A percentile compares a stretch with the other conserved stretches of the same genome.
Evolutionary conservation across 768 basidiomycete genomes (phyloP).

Genomic region (Naganishia friedmannii): DNA sequence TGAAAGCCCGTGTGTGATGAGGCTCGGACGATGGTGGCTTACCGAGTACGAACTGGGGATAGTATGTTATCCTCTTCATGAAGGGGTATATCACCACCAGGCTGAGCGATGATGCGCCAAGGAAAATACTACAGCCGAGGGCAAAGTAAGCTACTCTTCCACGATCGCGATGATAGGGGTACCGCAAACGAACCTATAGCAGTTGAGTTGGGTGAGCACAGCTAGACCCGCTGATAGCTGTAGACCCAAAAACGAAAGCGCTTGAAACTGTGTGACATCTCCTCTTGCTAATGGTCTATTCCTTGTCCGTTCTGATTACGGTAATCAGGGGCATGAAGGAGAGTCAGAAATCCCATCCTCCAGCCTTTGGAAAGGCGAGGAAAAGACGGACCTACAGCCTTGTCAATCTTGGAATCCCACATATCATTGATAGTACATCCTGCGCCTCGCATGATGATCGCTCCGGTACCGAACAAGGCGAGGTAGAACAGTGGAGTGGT

Average conservation of each 20-base stretch:
- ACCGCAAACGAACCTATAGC: constrained; percentile 72
- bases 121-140: constrained; percentile 64
- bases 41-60: constrained; percentile 96
- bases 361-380: background rate
- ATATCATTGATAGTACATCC: constrained; percentile 99
- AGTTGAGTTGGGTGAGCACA: constrained; percentile 84
- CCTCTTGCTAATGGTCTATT: constrained; percentile 82
- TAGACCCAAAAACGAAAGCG: constrained; percentile 72
- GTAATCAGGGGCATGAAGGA: constrained; percentile 45
- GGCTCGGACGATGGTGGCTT: constrained; percentile 40
- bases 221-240: constrained; percentile 80
- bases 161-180: background rate
- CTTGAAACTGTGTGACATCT: constrained; percentile 71
- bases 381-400: constrained; percentile 71
- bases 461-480: constrained; percentile 80
- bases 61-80: constrained; percentile 95
- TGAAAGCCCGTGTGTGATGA: too few species aligned
- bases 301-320: constrained; percentile 67
- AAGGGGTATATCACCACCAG: constrained; percentile 86
- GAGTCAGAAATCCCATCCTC: background rate
- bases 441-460: constrained; percentile 92
- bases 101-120: constrained; percentile 86
- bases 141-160: background rate
- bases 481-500: constrained; percentile 71
- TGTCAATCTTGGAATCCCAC: constrained; percentile 93